A percentile compares a stretch with the other conserved stretches of the same genome.
Conservation (phyloP, 2,329 filamentous ascomycete genomes). For the Ilyonectria sp. region DNA sequence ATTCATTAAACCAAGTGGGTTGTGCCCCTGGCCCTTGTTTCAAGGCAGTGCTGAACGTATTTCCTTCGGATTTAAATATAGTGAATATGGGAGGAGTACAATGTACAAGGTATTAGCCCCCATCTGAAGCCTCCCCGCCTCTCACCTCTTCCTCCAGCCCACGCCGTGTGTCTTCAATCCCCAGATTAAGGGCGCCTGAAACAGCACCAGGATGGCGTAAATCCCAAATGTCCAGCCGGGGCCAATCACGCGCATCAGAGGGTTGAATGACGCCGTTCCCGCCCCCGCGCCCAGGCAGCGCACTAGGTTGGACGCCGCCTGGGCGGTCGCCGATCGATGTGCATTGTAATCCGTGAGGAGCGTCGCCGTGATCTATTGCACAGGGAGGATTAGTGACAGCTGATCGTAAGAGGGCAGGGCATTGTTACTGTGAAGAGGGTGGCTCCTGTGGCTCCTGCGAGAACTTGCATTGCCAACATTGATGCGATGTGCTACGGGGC, state of each 20-base stretch:
- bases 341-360: constrained; percentile 48
- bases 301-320: constrained; percentile 46
- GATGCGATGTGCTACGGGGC: constrained; percentile 6
- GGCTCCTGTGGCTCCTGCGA: constrained; percentile 9
- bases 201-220: constrained; percentile 33
- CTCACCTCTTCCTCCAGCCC: constrained; percentile 5
- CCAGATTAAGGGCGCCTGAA: constrained; percentile 31
- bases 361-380: constrained; percentile 27
- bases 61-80: too few species aligned
- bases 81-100: too few species aligned
- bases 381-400: background rate
- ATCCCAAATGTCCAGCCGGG: constrained; percentile 44
- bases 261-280: constrained; percentile 44
- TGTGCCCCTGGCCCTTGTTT: constrained; percentile 20
- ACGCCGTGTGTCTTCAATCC: constrained; percentile 8
- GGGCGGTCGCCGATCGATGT: constrained; percentile 44
- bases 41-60: constrained; percentile 1
- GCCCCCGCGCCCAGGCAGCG: constrained; percentile 43
- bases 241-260: constrained; percentile 35
- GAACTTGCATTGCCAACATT: constrained; percentile 12
- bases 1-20: constrained; percentile 47
- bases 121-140: background rate
- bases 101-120: too few species aligned
- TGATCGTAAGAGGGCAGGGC: background rate
- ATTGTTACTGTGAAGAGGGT: constrained; percentile 15